Conservation (phyloP, 305 asterid genomes). For the Fraxinus greggii region DNA sequence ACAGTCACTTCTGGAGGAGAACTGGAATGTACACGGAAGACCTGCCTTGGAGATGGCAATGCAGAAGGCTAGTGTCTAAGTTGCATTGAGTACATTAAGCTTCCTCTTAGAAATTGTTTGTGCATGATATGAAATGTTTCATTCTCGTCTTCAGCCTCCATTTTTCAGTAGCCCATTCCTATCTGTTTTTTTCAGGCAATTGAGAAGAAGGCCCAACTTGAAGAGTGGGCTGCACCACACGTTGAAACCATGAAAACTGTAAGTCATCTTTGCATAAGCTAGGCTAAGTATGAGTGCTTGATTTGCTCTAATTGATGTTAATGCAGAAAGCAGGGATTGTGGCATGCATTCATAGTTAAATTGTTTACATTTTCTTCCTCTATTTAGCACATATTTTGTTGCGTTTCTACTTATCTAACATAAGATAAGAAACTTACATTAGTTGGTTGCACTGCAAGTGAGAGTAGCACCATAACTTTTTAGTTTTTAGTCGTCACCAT, state of each 20-base stretch:
- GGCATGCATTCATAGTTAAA: not conserved
- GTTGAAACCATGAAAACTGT: conserved; percentile 67
- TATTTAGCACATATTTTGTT: not conserved
- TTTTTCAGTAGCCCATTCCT: conserved; percentile 9
- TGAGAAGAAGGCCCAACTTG: conserved; percentile 78
- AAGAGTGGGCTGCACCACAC: conserved; percentile 87
- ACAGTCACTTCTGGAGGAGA: conserved; percentile 63
- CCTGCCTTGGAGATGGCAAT: conserved; percentile 62
- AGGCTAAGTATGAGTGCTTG: not conserved
- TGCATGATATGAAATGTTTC: conserved; percentile 3
- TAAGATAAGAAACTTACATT: not conserved
- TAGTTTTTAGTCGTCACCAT: not conserved
- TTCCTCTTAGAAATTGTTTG: conserved; percentile 14
- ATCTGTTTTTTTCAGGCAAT: conserved; percentile 43
- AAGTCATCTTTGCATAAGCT: conserved; percentile 30
- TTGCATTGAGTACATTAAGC: conserved; percentile 12
- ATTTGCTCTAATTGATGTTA: not conserved
- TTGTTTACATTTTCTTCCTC: not conserved
- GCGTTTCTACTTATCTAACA: not conserved
- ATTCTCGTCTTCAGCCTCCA: conserved; percentile 17
- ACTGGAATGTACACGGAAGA: conserved; percentile 76
- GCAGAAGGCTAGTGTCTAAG: conserved; percentile 56
- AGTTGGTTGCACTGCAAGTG: conserved; percentile 15
- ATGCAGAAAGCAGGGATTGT: conserved; percentile 14
- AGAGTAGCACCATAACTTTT: not conserved